Evolutionary conservation across 1,284 basidiomycete species (phyloP), one percentile per base, ranked within the genome.

Genomic region (Ceratobasidium papillatum): DNA sequence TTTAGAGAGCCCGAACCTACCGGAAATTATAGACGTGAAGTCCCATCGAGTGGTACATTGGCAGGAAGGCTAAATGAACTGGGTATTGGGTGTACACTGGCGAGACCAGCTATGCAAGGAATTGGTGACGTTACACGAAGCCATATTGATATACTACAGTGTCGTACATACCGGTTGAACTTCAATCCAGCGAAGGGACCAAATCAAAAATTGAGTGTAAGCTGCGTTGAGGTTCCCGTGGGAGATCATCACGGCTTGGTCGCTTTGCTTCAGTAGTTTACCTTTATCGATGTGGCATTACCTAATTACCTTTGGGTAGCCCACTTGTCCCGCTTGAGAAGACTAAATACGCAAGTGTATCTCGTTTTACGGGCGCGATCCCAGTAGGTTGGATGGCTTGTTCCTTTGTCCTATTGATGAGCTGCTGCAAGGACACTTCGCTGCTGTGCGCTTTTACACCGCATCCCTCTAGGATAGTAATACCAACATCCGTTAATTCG

Each of bases 281-380:
- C 56, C 17, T 73, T 38, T 2, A 56, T 59, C 38, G 56, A 25
- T 36, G n/a, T n/a, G 38, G 30, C n/a, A n/a, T n/a, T 75, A n/a
- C n/a, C n/a, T 41, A 79, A 64, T n/a, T 38, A 90, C 91, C 91
- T 86, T 93, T 93, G 0, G 92, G 91, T 2, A 89, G 81, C 1
- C 91, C 91, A 74, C 86, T 92, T 0, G 92, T 93, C 36, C 91
- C 92, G 77, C 91, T 93, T 0, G 91, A 93, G 78, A 92, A 92
- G 0, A 91, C 81, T 0, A 94, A 82, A 80, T 93, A 92, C 0
- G 90, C 91, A 0, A 92, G 82, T 0, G 90, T 91, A 77, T 89
- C 82, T 45, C 83, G 85, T 38, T 79, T 83, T 0, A 87, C 90
- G 0, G 85, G 84, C 43, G 84, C 84, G 19, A 87, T 80, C 0